These are phyloP conservation scores for Colletotrichum noveboracense DNA, from an alignment of 2,329 filamentous ascomycete genomes.

Conservation along the genomic window DNA sequence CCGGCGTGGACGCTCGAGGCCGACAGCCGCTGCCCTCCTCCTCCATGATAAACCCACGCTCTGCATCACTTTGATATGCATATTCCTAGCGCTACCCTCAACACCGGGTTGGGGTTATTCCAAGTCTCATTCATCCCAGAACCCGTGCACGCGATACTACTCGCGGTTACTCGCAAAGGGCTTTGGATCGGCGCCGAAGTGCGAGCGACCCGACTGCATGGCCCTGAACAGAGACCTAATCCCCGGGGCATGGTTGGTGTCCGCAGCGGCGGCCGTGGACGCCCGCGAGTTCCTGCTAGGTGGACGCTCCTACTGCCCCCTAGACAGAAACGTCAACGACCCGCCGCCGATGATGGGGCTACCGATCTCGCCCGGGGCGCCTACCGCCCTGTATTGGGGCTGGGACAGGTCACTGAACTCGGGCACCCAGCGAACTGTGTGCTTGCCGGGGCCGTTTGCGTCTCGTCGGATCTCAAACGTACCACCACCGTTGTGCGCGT, in stretches of 20 bases:
- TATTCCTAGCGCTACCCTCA: background rate
- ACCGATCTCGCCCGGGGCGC: conserved; percentile 71
- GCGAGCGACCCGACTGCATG: conserved; percentile 2
- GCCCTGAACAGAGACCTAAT: background rate
- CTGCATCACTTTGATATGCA: background rate
- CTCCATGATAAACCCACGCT: background rate
- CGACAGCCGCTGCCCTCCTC: background rate
- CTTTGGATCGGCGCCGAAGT: background rate
- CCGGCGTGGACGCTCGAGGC: background rate
- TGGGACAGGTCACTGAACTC: conserved; percentile 48
- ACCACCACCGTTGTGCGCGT: conserved; percentile 85
- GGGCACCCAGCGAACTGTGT: conserved; percentile 60
- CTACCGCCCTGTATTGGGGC: conserved; percentile 49
- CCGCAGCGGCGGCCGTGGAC: background rate
- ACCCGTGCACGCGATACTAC: background rate
- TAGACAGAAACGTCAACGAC: conserved; percentile 29
- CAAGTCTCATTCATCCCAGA: background rate
- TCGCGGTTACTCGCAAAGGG: background rate
- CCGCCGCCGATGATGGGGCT: conserved; percentile 62
- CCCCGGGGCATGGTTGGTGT: background rate
- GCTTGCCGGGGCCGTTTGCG: conserved; percentile 37
- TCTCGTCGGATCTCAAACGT: conserved; percentile 74
- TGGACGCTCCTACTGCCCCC: conserved; percentile 13
- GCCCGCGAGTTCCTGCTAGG: background rate
- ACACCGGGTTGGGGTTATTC: background rate